phyloP scores from a whole-genome alignment of 1,284 basidiomycete genomes.

The Cryptococcus jaspeensis region DNA sequence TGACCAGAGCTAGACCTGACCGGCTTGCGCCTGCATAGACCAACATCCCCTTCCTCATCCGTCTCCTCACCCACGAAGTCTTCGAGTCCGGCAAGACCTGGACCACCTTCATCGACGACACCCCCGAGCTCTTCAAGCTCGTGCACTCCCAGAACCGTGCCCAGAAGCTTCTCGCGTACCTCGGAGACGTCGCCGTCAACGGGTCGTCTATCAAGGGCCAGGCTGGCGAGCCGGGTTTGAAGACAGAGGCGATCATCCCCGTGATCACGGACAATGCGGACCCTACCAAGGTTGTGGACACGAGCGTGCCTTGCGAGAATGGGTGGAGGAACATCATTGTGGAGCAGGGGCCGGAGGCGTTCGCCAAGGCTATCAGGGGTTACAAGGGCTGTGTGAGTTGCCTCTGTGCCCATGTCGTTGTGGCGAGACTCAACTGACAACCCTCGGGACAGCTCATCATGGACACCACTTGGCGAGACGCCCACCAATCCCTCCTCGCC shows the following conservation, averaged over 20 bases:
- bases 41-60: conserved; percentile 99
- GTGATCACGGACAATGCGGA: conserved; percentile 75
- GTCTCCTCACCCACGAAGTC: conserved; percentile 93
- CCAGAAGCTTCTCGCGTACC: conserved; percentile 93
- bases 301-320: conserved; percentile 73
- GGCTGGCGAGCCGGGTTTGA: conserved; percentile 88
- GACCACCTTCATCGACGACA: conserved; percentile 99
- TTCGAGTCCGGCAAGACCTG: conserved; percentile 96
- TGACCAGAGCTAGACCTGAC: conserved; percentile 1
- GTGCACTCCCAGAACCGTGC: conserved; percentile 98
- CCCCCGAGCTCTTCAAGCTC: conserved; percentile 96
- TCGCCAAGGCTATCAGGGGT: conserved; percentile 94
- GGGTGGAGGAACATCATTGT: conserved; percentile 99
- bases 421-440: neutral
- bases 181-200: conserved; percentile 96
- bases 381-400: conserved; percentile 74
- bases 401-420: neutral
- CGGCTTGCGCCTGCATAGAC: conserved; percentile 59
- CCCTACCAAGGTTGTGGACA: conserved; percentile 72
- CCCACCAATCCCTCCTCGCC: conserved; percentile 95
- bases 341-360: conserved; percentile 95
- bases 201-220: conserved; percentile 83
- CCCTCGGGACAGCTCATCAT: conserved; percentile 64
- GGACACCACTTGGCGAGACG: conserved; percentile 99
- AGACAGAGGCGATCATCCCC: conserved; percentile 83